Percentiles rank a stretch among this genome's conserved stretches.
These are phyloP conservation scores for Aspergillus novofumigatus DNA, from an alignment of 2,329 filamentous ascomycete species.

Conservation along the genomic window DNA sequence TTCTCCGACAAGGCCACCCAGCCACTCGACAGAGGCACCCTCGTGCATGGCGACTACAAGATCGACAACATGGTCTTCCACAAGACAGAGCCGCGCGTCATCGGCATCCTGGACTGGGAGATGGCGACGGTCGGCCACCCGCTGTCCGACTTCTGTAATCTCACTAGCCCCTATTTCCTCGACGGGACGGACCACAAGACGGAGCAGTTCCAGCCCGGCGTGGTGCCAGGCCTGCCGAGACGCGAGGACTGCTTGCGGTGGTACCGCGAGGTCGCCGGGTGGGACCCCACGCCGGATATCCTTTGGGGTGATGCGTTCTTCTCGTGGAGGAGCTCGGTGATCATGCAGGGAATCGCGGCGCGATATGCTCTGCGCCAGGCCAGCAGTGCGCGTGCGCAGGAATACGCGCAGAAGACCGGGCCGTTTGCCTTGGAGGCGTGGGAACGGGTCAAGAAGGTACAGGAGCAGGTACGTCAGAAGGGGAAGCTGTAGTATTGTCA, in stretches of 20 bases:
- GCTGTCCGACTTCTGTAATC: conserved; percentile 82
- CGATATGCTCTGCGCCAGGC: conserved; percentile 81
- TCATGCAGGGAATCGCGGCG: conserved; percentile 89
- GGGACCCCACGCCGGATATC: conserved; percentile 59
- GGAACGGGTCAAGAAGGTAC: conserved; percentile 59
- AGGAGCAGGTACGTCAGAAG: conserved; percentile 31
- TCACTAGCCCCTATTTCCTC: conserved; percentile 47
- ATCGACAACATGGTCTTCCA: conserved; percentile 90
- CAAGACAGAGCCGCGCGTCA: conserved; percentile 78
- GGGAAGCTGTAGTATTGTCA: conserved; percentile 40
- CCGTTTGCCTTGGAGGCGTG: conserved; percentile 77
- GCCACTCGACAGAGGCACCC: conserved; percentile 70
- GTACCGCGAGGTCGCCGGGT: conserved; percentile 67
- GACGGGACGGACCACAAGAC: conserved; percentile 34
- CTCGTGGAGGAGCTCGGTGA: conserved; percentile 56
- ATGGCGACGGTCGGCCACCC: conserved; percentile 98
- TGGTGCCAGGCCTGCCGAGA: conserved; percentile 63
- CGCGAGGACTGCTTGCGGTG: conserved; percentile 58
- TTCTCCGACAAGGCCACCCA: conserved; percentile 67
- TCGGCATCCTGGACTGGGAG: conserved; percentile 96
- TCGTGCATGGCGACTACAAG: conserved; percentile 96
- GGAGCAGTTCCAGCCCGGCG: conserved; percentile 56
- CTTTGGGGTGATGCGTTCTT: conserved; percentile 63
- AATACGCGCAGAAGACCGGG: conserved; percentile 65
- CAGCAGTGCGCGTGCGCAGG: conserved; percentile 74